Conservation (phyloP, 2,329 filamentous ascomycete genomes). For the Ophiognomonia clavigignenti-juglandacearum region DNA sequence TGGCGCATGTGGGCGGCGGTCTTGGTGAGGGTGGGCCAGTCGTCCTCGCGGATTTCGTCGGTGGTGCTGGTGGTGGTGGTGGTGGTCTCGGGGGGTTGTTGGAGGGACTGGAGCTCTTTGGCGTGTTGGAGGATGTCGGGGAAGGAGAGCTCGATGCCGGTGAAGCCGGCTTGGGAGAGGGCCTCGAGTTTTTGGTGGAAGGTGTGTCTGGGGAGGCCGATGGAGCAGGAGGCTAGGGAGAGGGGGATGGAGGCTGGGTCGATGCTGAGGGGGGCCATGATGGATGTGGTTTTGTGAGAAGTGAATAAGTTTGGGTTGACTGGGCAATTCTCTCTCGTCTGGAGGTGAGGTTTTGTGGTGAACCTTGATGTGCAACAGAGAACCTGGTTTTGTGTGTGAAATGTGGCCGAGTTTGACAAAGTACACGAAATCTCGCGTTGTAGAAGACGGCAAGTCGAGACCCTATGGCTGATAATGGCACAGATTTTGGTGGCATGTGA, state of each 20-base stretch:
- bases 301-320: background rate
- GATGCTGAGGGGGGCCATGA: background rate
- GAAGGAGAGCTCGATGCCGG: constrained; percentile 69
- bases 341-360: background rate
- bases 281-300: too few species aligned
- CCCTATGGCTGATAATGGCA: too few species aligned
- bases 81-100: background rate
- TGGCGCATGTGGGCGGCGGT: constrained; percentile 50
- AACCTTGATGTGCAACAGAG: too few species aligned
- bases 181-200: constrained; percentile 57
- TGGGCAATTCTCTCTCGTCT: background rate
- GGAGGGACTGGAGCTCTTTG: constrained; percentile 33
- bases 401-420: too few species aligned
- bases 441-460: too few species aligned
- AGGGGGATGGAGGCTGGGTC: constrained; percentile 31
- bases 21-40: constrained; percentile 53
- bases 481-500: too few species aligned
- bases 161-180: constrained; percentile 61
- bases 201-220: constrained; percentile 37
- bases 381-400: too few species aligned
- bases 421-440: too few species aligned
- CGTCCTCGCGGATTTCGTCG: constrained; percentile 47
- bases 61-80: too few species aligned
- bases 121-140: constrained; percentile 66
- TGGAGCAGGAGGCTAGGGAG: constrained; percentile 53